A percentile compares a stretch with the other conserved stretches of the same genome.
phyloP scores from a whole-genome alignment of 1,139 yeast species.

The Hanseniaspora gamundiae region DNA sequence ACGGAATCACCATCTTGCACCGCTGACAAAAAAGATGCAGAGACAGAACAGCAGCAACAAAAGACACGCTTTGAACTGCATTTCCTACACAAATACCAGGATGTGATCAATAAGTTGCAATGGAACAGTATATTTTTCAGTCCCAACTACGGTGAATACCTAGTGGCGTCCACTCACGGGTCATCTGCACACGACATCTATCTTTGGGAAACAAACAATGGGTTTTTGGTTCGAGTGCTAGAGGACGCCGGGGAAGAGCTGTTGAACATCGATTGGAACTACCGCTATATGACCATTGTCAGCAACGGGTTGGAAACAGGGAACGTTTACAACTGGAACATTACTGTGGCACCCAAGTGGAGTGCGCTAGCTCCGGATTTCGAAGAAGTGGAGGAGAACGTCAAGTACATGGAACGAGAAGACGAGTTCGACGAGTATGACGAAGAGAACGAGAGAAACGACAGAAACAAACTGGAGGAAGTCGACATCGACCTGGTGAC shows the following conservation, averaged over 20 bases:
- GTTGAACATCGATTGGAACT: conserved; percentile 80
- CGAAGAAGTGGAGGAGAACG: conserved; percentile 86
- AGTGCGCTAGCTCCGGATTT: conserved; percentile 95
- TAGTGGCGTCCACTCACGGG: conserved; percentile 82
- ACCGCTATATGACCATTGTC: conserved; percentile 58
- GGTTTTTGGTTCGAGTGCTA: conserved; percentile 73
- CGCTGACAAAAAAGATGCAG: conserved; percentile 7
- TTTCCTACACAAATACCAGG: conserved; percentile 76
- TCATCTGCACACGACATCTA: conserved; percentile 71
- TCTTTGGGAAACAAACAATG: conserved; percentile 87
- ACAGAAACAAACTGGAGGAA: conserved; percentile 47
- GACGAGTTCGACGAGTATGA: conserved; percentile 78
- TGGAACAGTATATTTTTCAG: conserved; percentile 79
- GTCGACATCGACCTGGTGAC: conserved; percentile 55
- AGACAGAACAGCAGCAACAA: conserved; percentile 5
- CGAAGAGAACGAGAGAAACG: conserved; percentile 44
- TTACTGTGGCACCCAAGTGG: conserved; percentile 85
- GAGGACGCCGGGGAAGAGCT: conserved; percentile 84
- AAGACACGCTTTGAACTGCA: conserved; percentile 39
- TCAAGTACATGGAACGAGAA: conserved; percentile 77
- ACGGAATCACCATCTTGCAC: too few species aligned
- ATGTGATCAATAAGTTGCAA: conserved; percentile 75
- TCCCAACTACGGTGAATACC: conserved; percentile 66
- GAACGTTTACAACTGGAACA: conserved; percentile 69
- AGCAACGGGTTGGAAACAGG: conserved; percentile 91